Percentiles rank a stretch among this genome's conserved stretches.
These are phyloP conservation scores for Chlorella sp. DNA, from an alignment of 139 green algal genomes.

Conservation along the genomic window DNA sequence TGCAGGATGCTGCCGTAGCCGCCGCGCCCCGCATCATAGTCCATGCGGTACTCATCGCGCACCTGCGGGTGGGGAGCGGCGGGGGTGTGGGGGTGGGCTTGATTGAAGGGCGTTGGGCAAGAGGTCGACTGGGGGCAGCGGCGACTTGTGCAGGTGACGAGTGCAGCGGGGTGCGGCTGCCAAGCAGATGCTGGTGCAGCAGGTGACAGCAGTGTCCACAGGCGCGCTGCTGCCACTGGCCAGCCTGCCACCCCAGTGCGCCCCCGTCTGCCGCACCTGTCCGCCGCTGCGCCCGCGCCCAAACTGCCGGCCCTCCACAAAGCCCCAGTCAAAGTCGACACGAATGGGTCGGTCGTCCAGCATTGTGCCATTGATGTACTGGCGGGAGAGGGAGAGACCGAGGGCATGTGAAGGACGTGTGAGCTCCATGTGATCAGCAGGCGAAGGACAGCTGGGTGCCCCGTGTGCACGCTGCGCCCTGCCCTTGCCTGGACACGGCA, in stretches of 20 bases:
- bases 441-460: not conserved
- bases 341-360: conserved; percentile 95
- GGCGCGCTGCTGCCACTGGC: not conserved
- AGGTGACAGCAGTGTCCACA: too few relatives aligned
- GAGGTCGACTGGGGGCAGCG: too few relatives aligned
- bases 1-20: conserved; percentile 74
- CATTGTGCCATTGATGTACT: conserved; percentile 93
- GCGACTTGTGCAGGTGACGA: too few relatives aligned
- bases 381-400: not conserved
- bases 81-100: too few relatives aligned
- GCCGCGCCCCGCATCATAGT: conserved; percentile 93
- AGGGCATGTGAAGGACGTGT: not conserved
- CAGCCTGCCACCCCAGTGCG: not conserved
- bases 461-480: not conserved
- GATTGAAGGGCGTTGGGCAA: too few relatives aligned
- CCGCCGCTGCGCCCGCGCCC: conserved; percentile 90
- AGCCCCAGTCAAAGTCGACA: conserved; percentile 99
- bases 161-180: too few relatives aligned
- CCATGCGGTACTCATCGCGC: conserved; percentile 95
- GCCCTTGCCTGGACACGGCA: too few relatives aligned
- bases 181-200: too few relatives aligned
- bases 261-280: conserved; percentile 78
- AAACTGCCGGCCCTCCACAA: conserved; percentile 95
- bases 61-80: conserved; percentile 72
- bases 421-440: too few relatives aligned